Conservation (phyloP, 495 filamentous ascomycete genomes). For the Podospora tetraspora region DNA sequence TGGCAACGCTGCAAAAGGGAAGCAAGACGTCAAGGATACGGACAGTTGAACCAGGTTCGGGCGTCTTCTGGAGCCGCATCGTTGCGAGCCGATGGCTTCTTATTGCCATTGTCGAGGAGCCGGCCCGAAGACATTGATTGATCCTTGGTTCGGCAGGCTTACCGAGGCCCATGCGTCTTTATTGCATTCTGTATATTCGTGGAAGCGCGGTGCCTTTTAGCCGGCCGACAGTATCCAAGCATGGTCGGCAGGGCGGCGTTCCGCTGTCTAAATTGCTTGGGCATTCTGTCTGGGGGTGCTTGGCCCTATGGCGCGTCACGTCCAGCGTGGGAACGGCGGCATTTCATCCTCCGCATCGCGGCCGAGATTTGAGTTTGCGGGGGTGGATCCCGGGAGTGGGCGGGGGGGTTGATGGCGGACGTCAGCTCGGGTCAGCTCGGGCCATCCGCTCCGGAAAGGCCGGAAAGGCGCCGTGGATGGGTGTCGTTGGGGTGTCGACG, state of each 20-base stretch:
- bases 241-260: background rate
- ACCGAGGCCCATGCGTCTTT: background rate
- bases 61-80: constrained; percentile 4
- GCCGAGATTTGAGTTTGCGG: background rate
- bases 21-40: no score
- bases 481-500: background rate
- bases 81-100: constrained; percentile 3
- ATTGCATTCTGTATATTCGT: background rate
- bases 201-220: background rate
- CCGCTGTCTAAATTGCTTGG: background rate
- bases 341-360: background rate
- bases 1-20: background rate
- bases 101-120: background rate
- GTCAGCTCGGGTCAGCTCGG: background rate
- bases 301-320: background rate
- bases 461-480: background rate
- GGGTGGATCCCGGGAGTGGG: background rate
- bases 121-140: background rate
- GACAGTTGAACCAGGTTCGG: constrained; percentile 7
- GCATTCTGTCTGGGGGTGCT: background rate
- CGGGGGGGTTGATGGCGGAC: background rate
- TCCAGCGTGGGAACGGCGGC: background rate
- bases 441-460: background rate
- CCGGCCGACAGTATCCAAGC: background rate
- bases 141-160: background rate